These are phyloP conservation scores for Jatropha podagrica DNA, from an alignment of 441 rosid species.

Conservation along the genomic window DNA sequence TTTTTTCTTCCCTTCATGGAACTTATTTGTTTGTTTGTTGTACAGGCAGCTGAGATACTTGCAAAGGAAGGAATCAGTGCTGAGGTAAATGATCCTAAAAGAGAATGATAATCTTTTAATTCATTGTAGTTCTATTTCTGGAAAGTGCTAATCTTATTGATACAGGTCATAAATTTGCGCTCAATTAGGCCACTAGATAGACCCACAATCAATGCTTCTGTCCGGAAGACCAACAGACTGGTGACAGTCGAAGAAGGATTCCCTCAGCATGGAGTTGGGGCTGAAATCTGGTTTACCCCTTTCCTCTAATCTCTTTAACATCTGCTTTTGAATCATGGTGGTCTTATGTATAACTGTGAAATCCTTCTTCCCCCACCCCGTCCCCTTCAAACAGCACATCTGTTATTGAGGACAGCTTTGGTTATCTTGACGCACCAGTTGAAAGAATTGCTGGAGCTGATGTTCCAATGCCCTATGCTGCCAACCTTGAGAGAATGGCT, in stretches of 20 bases:
- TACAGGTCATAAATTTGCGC: conserved; percentile 85
- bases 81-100: conserved; percentile 52
- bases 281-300: conserved; percentile 78
- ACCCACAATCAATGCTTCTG: conserved; percentile 81
- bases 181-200: conserved; percentile 95
- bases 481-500: conserved; percentile 89
- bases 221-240: conserved; percentile 90
- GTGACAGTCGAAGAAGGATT: conserved; percentile 97
- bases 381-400: conserved; percentile 50
- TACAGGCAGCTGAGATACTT: conserved; percentile 90
- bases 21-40: conserved; percentile 18
- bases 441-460: conserved; percentile 94
- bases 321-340: not conserved
- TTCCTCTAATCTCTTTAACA: conserved; percentile 2
- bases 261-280: conserved; percentile 97
- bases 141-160: not conserved
- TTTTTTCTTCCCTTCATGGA: not conserved
- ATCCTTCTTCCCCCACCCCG: not conserved
- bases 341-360: not conserved
- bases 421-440: conserved; percentile 81
- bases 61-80: conserved; percentile 90
- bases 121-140: not conserved
- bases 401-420: conserved; percentile 85
- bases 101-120: not conserved
- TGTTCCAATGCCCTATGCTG: conserved; percentile 94